Percentiles rank a stretch among this genome's conserved stretches.
Evolutionary conservation across 176 grass and related monocot genomes (phyloP).

Genomic region (Musa beccarii): DNA sequence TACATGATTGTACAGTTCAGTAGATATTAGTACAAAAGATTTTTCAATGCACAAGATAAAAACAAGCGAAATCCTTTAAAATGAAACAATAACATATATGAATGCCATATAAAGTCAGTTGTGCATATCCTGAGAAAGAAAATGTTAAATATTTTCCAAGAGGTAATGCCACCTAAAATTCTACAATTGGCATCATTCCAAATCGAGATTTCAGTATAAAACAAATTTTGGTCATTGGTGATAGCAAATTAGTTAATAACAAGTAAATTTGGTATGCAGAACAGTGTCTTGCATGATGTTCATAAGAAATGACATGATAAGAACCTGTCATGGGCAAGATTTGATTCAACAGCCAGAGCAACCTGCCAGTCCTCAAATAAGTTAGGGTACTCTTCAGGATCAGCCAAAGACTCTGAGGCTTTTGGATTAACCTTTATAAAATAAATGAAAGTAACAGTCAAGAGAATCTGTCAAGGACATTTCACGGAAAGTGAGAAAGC

Average conservation of each 20-base stretch:
- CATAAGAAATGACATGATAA: neutral
- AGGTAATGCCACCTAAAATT: neutral
- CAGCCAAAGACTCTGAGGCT: slow-evolving; percentile 95
- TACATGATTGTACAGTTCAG: too few species aligned
- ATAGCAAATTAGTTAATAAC: neutral
- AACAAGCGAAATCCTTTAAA: too few species aligned
- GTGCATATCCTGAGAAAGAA: neutral
- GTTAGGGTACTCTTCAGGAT: slow-evolving; percentile 94
- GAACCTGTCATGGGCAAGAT: slow-evolving; percentile 26
- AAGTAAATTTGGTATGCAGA: neutral
- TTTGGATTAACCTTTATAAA: slow-evolving; percentile 67
- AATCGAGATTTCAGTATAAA: too few species aligned
- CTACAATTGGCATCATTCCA: neutral
- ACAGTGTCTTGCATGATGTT: neutral
- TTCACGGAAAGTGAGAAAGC: neutral
- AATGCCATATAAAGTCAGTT: neutral
- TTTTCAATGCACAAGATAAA: too few species aligned
- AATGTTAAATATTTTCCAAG: too few species aligned
- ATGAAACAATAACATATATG: neutral
- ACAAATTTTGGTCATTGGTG: too few species aligned
- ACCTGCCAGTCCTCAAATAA: slow-evolving; percentile 94
- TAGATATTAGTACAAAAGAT: too few species aligned
- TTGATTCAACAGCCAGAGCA: slow-evolving; percentile 73
- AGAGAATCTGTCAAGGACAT: neutral
- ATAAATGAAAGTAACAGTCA: neutral